Base-by-base conservation (phyloP, 1,139 yeast species). In the Lodderomyces metapsilosis region DNA sequence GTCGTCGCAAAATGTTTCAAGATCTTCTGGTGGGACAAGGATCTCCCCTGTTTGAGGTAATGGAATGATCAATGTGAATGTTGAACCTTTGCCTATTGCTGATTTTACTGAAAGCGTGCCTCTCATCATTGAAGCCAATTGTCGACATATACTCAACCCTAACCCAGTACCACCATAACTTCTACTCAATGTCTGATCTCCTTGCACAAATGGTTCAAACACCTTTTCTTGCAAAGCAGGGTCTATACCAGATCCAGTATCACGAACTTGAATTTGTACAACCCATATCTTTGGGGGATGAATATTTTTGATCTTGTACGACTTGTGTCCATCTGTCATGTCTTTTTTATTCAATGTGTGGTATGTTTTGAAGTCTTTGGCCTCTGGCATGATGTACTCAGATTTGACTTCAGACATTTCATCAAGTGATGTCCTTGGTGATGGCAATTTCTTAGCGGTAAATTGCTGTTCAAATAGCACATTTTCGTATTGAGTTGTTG, bases 91-190 rank as follows among this genome's bases (percentile, higher is more conserved):
- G 0, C 92, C 94, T 21, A 82, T 72, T 10, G 75, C 69, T 1
- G 95, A 84, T 43, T 80, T 74, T 39, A 91, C 64, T 0, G 80
- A 73, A 64, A 92, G 76, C 0, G 88, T 83, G 44, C 96, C 96
- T 43, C 84, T 78, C 91, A 91, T 88, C 82, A 91, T 82, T 28
- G 77, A 78, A 1, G 96, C 95, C 47, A 92, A 74, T 62, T 92
- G 97, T 45, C 91, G 76, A 62, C 97, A 91, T 58, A 92, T 91
- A 0, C 96, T 88, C 38, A 92, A 74, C 2, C 98, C 98, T 41
- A 92, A 71, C 7, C 98, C 98, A 0, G 97, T 89, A 51, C 98
- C 98, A 43, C 97, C 96, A 58, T 87, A 86, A 42, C 91, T 87
- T 59, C 96, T 74, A 3, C 95, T 85, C 30, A 91, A 72, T 0